phyloP scores from a whole-genome alignment of 805 yeast species.

The Candida morakotiae region DNA sequence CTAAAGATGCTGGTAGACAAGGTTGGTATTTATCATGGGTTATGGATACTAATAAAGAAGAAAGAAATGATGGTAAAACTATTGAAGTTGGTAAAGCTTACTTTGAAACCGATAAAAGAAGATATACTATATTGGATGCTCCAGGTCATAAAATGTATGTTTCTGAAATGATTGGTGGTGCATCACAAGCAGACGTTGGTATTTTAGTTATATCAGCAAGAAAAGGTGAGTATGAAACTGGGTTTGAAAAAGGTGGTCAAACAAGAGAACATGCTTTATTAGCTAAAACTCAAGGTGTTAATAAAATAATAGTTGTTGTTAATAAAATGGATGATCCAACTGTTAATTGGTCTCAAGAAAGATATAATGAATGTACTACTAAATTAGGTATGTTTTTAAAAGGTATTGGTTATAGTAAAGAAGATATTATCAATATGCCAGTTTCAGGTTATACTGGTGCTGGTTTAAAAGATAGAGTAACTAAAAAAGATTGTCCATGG shows the following conservation, averaged over 20 bases:
- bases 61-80: conserved; percentile 98
- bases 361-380: conserved; percentile 91
- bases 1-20: conserved; percentile 98
- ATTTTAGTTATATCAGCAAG: conserved; percentile 95
- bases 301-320: conserved; percentile 86
- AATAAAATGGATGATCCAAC: conserved; percentile 99
- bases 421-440: conserved; percentile 90
- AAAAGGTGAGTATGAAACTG: conserved; percentile 99
- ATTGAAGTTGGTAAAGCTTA: conserved; percentile 98
- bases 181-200: conserved; percentile 99
- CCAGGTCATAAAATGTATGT: conserved; percentile 99
- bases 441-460: conserved; percentile 98
- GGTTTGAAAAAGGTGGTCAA: conserved; percentile 98
- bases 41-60: conserved; percentile 99
- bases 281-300: conserved; percentile 98
- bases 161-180: conserved; percentile 99
- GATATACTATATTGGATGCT: conserved; percentile 97
- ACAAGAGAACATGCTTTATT: conserved; percentile 96
- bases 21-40: conserved; percentile 99
- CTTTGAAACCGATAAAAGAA: conserved; percentile 95
- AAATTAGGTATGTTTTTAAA: conserved; percentile 75
- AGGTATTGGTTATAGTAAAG: conserved; percentile 86
- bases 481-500: conserved; percentile 79
- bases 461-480: conserved; percentile 84
- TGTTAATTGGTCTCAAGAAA: conserved; percentile 90